Base-by-base conservation (phyloP, 306 rosid genomes). In the Urtica urens region DNA sequence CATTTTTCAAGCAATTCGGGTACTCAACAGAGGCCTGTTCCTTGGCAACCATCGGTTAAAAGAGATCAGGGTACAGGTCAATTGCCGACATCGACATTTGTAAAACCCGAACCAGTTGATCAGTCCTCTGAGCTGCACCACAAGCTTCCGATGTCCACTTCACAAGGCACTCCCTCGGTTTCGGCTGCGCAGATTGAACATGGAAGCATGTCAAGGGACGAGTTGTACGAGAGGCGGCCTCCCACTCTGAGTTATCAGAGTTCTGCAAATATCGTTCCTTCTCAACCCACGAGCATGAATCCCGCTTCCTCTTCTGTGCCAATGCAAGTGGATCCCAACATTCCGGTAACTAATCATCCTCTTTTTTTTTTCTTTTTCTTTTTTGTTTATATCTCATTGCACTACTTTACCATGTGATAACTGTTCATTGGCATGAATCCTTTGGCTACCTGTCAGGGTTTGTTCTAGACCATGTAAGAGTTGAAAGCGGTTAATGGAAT, bases 41-140 rank as follows among this genome's bases (percentile, higher is more conserved):
- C 86, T 61, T 78, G 94, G 94, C 82, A 76, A 53, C 66, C 73
- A 10, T 51, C 86, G 42, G 49, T 66, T 30, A 74, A 66, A 56
- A 77, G 70, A 59, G 96, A 86, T 56, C 86, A 79, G 43, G 75
- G 15, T 66, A 44, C 65, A 0, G 71, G 81, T 51, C 40, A 57
- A 18, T 60, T 66, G 55, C 65, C 86, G 51, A 76, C 86, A 29
- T 61, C 40, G 56, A 35, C 67, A 45, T 78, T 68, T 63, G 74
- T 76, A 16, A 81, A 80, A 65, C 81, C 75, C 67, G 93, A 88
- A 69, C 80, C 71, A 5, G 29, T 30, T 57, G 86, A 81, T 53
- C 80, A 72, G 62, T 66, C 69, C 68, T 51, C 71, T 29, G 94
- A 83, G 79, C 84, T 71, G 72, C 85, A 76, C 55, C 78, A 69